Percentiles rank a stretch among this genome's conserved stretches.
Conservation (phyloP, 805 yeast genomes). For the Lipomyces sp. region DNA sequence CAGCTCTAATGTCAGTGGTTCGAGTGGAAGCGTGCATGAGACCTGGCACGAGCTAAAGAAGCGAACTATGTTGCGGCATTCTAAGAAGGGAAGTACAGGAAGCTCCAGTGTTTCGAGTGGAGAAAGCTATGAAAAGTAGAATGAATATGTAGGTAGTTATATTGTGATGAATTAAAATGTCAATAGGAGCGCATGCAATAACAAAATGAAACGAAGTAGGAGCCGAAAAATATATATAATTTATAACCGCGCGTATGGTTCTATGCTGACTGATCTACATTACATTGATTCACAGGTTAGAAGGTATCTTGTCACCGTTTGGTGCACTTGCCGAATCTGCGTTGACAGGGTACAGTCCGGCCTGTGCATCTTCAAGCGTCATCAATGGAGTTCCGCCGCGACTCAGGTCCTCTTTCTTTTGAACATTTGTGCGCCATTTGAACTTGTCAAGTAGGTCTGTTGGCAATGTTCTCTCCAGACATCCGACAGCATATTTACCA, state of each 20-base stretch:
- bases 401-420: slow-evolving; percentile 19
- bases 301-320: neutral
- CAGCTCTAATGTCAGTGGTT: neutral
- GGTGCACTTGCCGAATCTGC: neutral
- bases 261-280: neutral
- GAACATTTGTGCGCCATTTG: slow-evolving; percentile 17
- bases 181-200: neutral
- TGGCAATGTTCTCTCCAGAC: slow-evolving; percentile 41
- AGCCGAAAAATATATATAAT: neutral
- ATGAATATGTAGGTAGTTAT: neutral
- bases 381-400: slow-evolving; percentile 36
- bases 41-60: slow-evolving; percentile 28
- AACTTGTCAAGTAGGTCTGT: slow-evolving; percentile 22
- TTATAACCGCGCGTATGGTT: neutral
- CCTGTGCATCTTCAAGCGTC: slow-evolving; percentile 40
- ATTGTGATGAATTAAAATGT: neutral
- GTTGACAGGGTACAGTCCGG: neutral
- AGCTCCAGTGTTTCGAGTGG: neutral
- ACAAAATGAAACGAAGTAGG: neutral
- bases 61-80: slow-evolving; percentile 31
- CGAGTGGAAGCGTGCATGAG: slow-evolving; percentile 1
- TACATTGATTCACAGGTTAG: neutral
- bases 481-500: slow-evolving; percentile 45
- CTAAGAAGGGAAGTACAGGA: neutral
- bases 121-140: neutral